Evolutionary conservation across 1,284 basidiomycete species (phyloP), one percentile per base, ranked within the genome.

Genomic region (Rhodotorula sp.): DNA sequence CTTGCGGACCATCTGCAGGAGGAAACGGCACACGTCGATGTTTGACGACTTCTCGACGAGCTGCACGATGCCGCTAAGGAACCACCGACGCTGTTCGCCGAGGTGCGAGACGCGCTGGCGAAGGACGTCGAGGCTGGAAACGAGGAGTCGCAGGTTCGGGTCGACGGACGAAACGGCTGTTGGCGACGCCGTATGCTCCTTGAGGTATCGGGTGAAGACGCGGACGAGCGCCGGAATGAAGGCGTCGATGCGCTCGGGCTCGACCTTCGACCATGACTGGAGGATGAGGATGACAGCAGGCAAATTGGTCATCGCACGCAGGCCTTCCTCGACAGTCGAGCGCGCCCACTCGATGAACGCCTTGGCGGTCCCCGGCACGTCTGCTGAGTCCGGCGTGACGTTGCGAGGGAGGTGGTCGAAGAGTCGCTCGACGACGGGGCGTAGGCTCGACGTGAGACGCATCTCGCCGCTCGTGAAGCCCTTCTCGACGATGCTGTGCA

Each of bases 31-130:
- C 1, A 99, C 85, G 22, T 86, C 82, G 20, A 85, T 78, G 77
- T 89, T 95, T 77, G 90, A 89, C n/a, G 94, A 96, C 80, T 94
- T 93, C 77, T 98, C 95, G 53, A 94, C 89, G 46, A 99, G 84
- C 59, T 89, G 87, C 27, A 89, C 87, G 63, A 97, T 85, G 6
- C 84, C 83, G 62, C 81, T 88, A 61, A 95, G 83, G 69, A 97
- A 85, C 82, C 87, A 88, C n/a, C 84, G 80, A 15, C 85, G 80
- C 68, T 85, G 83, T 70, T 86, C 85, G 57, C 82, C 82, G 48
- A 86, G 79, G 68, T 83, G 81, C 47, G 81, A 80, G n/a, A 85
- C 81, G 27, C 85, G 81, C 64, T 80, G 79, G 32, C 83, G 82
- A 39, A 85, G 79, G 52, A 86, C 79, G 71, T 84, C 82, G 52